These are phyloP conservation scores for Orbilia oligospora DNA, from an alignment of 2,329 filamentous ascomycete genomes.

Conservation along the genomic window DNA sequence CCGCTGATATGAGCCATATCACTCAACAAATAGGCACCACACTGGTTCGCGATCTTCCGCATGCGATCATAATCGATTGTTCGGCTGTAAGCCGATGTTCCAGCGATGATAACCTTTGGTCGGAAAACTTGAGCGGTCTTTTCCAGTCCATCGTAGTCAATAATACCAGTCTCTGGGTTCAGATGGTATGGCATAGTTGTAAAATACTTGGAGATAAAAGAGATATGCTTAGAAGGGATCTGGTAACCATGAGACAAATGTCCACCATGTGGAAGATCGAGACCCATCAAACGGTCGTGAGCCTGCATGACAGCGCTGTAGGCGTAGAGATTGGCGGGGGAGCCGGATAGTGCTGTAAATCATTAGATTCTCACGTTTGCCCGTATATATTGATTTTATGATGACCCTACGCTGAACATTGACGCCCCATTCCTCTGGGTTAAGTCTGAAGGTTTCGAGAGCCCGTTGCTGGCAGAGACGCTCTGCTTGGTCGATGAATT, in stretches of 20 bases:
- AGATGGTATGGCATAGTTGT: conserved; percentile 96
- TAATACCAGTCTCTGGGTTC: conserved; percentile 89
- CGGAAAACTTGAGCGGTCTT: conserved; percentile 89
- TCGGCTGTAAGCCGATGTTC: conserved; percentile 94
- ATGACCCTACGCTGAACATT: conserved; percentile 86
- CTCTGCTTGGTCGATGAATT: conserved; percentile 94
- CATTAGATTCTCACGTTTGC: conserved; percentile 30
- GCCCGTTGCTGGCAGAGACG: conserved; percentile 90
- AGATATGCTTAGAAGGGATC: conserved; percentile 93
- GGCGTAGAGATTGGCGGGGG: conserved; percentile 82
- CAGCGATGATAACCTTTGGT: conserved; percentile 94
- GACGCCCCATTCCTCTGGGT: conserved; percentile 91
- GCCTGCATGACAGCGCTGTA: conserved; percentile 94
- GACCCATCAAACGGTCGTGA: conserved; percentile 95
- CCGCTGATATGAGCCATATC: conserved; percentile 99
- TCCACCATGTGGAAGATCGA: conserved; percentile 95
- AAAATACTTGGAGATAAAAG: conserved; percentile 98
- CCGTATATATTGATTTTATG: not conserved
- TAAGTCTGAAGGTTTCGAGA: conserved; percentile 86
- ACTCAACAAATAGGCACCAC: conserved; percentile 90
- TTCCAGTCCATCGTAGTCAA: conserved; percentile 94
- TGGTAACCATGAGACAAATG: conserved; percentile 98
- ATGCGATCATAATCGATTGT: conserved; percentile 95
- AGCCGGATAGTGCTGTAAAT: conserved; percentile 67
- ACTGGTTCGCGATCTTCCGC: conserved; percentile 89